Evolutionary conservation across 306 rosid species (phyloP), one percentile per base, ranked within the genome.

Genomic region (Vicia villosa): DNA sequence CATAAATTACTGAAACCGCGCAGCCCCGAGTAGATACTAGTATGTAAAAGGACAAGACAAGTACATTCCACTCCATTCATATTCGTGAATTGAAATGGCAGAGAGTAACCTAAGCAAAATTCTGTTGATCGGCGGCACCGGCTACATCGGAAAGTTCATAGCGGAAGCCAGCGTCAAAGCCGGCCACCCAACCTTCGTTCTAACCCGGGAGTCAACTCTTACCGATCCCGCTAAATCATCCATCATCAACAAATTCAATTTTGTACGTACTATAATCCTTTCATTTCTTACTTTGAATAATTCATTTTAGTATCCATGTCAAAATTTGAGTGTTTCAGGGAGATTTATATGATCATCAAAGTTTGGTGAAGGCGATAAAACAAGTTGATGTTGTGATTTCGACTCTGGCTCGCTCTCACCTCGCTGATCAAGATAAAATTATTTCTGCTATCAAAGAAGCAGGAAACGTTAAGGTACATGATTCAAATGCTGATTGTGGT

Each of bases 341-440:
- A 16, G 97, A 91, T 72, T 72, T 91, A 3, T 19, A 77, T 62
- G 88, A 89, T 69, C 94, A 82, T 52, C 86, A 71, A 64, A 86
- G 89, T 76, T 80, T 91, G 83, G 96, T 91, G 19, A 87, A 78
- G 70, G 97, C 97, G 3, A 91, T 89, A 4, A 89, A 89, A 75
- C 78, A 81, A 49, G 97, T 81, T 4, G 94, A 91, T 10, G 97
- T 87, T 13, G 97, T 91, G 12, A 87, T 91, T 47, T 85, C 96
- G 0, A 79, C 90, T 0, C 85, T 87, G 0, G 90, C 91, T 10
- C 59, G 45, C 60, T 2, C 19, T 38, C 87, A 65, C 41, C 9
- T 87, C 0, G 76, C 49, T 3, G 91, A 91, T 72, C 97, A 91
- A 75, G 80, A 80, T 70, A 91, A 81, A 76, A 87, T 91, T 80